These are phyloP conservation scores for Lasiodiplodia sp. DNA, from an alignment of 2,329 filamentous ascomycete species.

Conservation along the genomic window DNA sequence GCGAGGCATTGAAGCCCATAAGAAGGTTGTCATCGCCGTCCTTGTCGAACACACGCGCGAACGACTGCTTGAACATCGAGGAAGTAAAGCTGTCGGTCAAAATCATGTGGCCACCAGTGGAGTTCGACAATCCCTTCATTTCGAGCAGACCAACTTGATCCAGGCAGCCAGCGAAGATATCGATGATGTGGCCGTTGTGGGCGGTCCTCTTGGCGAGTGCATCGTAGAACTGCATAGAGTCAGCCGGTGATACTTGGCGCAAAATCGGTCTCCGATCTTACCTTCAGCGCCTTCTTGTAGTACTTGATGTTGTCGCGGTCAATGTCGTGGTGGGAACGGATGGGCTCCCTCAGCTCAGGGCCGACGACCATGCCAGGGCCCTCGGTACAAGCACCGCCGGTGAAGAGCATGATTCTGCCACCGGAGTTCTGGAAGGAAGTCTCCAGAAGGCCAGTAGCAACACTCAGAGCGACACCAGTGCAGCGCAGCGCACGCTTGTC, in stretches of 20 bases:
- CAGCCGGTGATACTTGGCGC: conserved; percentile 18
- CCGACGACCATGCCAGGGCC: conserved; percentile 97
- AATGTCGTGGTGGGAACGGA: conserved; percentile 98
- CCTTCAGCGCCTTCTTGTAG: conserved; percentile 98
- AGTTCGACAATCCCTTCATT: conserved; percentile 97
- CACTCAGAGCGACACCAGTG: conserved; percentile 94
- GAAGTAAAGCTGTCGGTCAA: conserved; percentile 98
- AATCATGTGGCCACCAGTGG: conserved; percentile 97
- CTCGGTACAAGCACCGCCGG: conserved; percentile 92
- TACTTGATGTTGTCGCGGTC: conserved; percentile 99
- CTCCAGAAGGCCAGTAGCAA: conserved; percentile 90
- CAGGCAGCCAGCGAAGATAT: conserved; percentile 96
- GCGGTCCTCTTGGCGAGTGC: conserved; percentile 90
- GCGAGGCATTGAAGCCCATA: conserved; percentile 97
- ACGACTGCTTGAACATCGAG: conserved; percentile 99
- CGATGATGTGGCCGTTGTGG: conserved; percentile 96
- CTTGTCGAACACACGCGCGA: conserved; percentile 96
- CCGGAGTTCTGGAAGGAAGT: conserved; percentile 95
- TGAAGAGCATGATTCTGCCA: conserved; percentile 95
- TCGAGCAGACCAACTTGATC: conserved; percentile 97
- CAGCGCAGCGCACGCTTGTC: conserved; percentile 90
- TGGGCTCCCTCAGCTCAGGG: conserved; percentile 92
- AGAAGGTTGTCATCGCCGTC: conserved; percentile 91
- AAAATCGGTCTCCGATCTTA: conserved; percentile 48
- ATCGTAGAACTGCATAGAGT: conserved; percentile 78